Evolutionary conservation across 257 asterid species (phyloP).

Genomic region (Solanum tarijense): DNA sequence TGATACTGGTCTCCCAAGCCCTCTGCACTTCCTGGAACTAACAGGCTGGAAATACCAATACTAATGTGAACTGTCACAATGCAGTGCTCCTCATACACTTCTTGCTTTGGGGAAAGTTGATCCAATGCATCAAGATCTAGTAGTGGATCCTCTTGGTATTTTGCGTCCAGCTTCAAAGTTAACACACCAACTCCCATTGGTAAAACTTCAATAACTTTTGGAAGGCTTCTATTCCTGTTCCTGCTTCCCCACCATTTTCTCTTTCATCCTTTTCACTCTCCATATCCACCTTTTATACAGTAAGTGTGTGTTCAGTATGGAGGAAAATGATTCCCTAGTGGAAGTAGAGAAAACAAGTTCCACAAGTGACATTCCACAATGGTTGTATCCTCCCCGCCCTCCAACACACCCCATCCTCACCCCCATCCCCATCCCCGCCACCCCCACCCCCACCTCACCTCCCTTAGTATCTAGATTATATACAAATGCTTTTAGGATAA

Average conservation of each 20-base stretch:
- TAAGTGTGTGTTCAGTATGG: neutral
- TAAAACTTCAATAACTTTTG: slow-evolving; percentile 10
- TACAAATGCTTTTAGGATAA: neutral
- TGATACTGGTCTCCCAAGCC: neutral
- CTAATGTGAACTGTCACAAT: slow-evolving; percentile 1
- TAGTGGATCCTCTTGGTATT: slow-evolving; percentile 78
- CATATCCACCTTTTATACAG: neutral
- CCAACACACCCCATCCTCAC: neutral
- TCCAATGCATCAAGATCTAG: slow-evolving; percentile 74
- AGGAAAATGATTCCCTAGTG: neutral
- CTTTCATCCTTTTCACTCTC: neutral
- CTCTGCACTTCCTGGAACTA: neutral
- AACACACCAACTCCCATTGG: slow-evolving; percentile 88
- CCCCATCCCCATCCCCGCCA: neutral
- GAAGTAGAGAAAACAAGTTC: neutral
- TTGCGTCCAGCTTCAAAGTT: slow-evolving; percentile 64
- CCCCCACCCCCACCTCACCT: neutral
- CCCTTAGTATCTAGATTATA: neutral
- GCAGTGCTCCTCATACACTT: slow-evolving; percentile 94
- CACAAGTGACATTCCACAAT: neutral
- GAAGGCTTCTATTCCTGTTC: neutral
- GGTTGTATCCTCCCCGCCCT: neutral
- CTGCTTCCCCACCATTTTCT: neutral
- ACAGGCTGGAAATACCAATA: neutral
- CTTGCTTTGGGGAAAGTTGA: slow-evolving; percentile 98